Evolutionary conservation across 257 asterid species (phyloP).

Genomic region (Nicotiana undulata): DNA sequence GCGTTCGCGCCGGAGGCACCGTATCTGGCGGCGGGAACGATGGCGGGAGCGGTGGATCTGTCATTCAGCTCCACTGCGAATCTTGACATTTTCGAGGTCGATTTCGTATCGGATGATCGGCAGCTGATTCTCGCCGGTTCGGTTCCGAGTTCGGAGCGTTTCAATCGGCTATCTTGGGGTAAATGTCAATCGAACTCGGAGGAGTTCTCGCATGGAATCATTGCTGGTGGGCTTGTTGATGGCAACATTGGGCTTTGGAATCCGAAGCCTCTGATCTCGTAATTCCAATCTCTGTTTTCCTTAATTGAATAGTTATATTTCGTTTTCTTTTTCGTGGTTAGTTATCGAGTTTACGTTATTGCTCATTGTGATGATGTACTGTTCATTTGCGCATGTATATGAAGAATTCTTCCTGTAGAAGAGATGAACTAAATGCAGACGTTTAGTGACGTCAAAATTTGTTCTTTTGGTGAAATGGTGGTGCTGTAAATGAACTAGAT

Average conservation of each 20-base stretch:
- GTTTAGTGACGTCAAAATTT: not conserved
- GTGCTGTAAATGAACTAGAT: not conserved
- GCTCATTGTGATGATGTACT: not conserved
- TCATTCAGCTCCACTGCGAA: constrained; percentile 92
- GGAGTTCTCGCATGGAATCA: constrained; percentile 64
- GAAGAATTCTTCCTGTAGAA: not conserved
- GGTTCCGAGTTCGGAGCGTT: constrained; percentile 73
- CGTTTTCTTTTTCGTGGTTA: not conserved
- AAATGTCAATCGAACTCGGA: constrained; percentile 54
- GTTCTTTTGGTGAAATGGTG: not conserved
- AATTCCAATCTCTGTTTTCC: constrained; percentile 3
- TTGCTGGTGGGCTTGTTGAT: constrained; percentile 96
- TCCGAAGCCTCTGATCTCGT: constrained; percentile 82
- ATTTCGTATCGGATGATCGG: constrained; percentile 77
- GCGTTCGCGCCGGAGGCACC: constrained; percentile 85
- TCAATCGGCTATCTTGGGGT: constrained; percentile 86
- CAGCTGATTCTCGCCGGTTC: constrained; percentile 58
- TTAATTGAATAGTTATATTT: not conserved
- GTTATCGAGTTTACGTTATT: not conserved
- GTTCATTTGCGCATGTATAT: not conserved
- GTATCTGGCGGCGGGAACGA: constrained; percentile 94
- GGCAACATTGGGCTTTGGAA: constrained; percentile 95
- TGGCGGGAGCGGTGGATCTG: constrained; percentile 99
- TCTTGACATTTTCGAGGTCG: constrained; percentile 84
- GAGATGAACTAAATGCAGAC: not conserved